Percentiles rank a stretch among this genome's conserved stretches.
Conservation (phyloP, 2,329 filamentous ascomycete genomes). For the Alternaria brassicicola region DNA sequence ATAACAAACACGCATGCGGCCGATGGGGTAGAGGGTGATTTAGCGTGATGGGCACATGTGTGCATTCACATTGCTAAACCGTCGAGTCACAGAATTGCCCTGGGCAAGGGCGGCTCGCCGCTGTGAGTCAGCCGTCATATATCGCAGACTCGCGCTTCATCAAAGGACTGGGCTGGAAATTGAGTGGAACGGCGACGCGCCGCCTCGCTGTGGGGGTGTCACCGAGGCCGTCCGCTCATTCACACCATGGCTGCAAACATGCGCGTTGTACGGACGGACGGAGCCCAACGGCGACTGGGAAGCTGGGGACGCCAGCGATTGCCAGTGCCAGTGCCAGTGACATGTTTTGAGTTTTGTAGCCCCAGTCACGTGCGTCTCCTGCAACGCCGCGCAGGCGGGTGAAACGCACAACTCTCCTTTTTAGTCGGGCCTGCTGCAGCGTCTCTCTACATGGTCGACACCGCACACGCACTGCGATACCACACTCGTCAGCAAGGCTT, state of each 20-base stretch:
- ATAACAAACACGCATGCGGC: conserved; percentile 8
- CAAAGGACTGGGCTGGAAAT: conserved; percentile 4
- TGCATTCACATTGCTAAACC: conserved; percentile 4
- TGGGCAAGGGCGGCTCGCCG: not conserved
- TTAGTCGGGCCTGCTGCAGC: conserved; percentile 16
- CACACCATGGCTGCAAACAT: not conserved
- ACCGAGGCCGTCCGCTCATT: not conserved
- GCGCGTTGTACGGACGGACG: not conserved
- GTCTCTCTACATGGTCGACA: not conserved
- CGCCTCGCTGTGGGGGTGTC: conserved; percentile 4
- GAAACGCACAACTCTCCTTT: conserved; percentile 27
- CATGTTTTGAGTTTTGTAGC: not conserved
- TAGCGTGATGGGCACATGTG: not conserved
- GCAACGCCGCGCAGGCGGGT: conserved; percentile 10
- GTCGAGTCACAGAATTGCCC: not conserved
- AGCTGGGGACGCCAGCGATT: not conserved
- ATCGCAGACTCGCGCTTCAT: conserved; percentile 7
- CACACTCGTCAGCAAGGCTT: not conserved
- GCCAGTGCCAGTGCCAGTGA: not conserved
- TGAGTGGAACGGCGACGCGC: conserved; percentile 15
- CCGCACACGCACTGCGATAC: conserved; percentile 14
- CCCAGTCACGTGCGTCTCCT: conserved; percentile 7
- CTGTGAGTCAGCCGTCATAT: conserved; percentile 10
- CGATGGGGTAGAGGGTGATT: not conserved
- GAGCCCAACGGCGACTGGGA: not conserved